Base-by-base conservation (phyloP, 148 eudicot genomes). In the Linanthus parryae region DNA sequence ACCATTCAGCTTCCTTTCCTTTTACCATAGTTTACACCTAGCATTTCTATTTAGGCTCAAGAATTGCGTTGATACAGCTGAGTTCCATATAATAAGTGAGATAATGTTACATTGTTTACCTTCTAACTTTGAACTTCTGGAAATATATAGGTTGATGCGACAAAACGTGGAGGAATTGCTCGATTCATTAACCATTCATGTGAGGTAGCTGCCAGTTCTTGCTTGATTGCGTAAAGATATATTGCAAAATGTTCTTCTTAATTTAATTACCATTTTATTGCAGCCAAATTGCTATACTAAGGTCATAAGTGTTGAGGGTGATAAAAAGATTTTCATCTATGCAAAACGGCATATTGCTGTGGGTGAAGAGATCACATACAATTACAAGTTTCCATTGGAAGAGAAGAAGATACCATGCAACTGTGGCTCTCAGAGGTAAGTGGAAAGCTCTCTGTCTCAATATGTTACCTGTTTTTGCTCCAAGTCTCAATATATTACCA, bases 201-300 rank as follows among this genome's bases (percentile, higher is more conserved):
- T 54, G 96, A 92, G 99, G 99, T 92, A 75, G 43, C 43, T 38
- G 11, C 43, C 11, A 3, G 16, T 51, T 11, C 10, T 22, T 24
- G 8, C 23, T 47, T n/a, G 12, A 48, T 14, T 31, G 36, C 7
- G 18, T 19, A 18, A 9, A 10, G 1, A 2, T 33, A 31, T 17
- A 51, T 28, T 48, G 25, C 38, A 18, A 20, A 4, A 7, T 18
- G n/a, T 2, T 31, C 1, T 52, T 35, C 29, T 39, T 43, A 29
- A 38, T 59, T 6, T 3, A 40, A 17, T 18, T 48, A 8, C 39
- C 30, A 8, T 51, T 50, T 52, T 25, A 25, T 48, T 67, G 52
- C 84, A 92, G 99, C 99, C 99, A 62, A 92, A 92, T 71, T 92
- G 99, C 73, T 92, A 92, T 56, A 92, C 99, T 33, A 92, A 92